Base-by-base conservation (phyloP, 106 monocot genomes). In the Acorus gramineus region DNA sequence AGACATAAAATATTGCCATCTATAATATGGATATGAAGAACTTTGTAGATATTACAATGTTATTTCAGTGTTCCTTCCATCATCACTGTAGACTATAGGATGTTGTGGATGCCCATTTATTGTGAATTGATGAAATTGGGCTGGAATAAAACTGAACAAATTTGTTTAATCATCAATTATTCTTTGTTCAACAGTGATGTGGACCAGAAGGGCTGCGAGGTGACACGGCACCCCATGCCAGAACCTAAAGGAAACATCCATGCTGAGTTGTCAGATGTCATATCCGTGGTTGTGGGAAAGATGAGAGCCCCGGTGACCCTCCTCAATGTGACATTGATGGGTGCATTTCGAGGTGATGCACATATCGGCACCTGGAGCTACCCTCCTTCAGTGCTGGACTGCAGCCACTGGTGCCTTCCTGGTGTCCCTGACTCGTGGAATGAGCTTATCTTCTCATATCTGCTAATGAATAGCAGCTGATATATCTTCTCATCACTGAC, bases 371-470 rank as follows among this genome's bases (percentile, higher is more conserved):
- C 68, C 47, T 91, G 86, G 86, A 81, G 86, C 59, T 72, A 86
- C 60, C 84, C 82, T 43, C 59, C 70, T 11, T 60, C 86, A 10
- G 57, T 79, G 50, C 55, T 95, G 28, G 89, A 95, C 77, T 95
- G 94, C 73, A 90, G 90, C 78, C 94, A 90, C 52, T 95, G 94
- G 94, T 95, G 94, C 67, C 84, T 95, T 49, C 94, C 94, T 62
- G 94, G 89, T 57, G 94, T 95, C 3, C 94, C 94, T 46, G 94
- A 95, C 84, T 80, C 94, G 47, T 95, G 94, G 94, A 95, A 95
- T 74, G 94, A 95, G 61, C 81, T 90, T 14, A 58, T 95, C 4
- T 84, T 95, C 43, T 86, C 86, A 0, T 68, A 73, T 69, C 77
- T 94, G 52, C 55, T 79, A 49, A 77, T 75, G 7, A 69, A 84